Evolutionary conservation across 2,329 filamentous ascomycete genomes (phyloP).

Genomic region (Exserohilum rostratum): DNA sequence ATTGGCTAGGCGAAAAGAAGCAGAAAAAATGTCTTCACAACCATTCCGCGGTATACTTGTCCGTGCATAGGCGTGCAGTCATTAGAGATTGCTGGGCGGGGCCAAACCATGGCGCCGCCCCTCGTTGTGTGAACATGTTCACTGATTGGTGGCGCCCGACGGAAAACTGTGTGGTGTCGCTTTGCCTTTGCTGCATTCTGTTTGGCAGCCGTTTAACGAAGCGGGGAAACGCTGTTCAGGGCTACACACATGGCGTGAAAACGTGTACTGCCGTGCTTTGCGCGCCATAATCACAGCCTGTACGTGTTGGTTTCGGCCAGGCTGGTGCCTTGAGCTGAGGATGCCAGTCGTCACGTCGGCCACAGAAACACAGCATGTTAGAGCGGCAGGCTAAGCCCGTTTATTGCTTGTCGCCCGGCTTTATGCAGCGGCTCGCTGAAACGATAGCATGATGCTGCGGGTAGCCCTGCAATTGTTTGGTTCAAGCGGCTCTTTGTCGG

Average conservation of each 20-base stretch:
- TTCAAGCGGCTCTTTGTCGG: neutral
- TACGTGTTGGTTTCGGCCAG: neutral
- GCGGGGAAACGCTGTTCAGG: neutral
- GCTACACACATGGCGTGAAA: neutral
- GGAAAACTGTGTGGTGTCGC: neutral
- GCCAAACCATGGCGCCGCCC: neutral
- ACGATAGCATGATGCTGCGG: neutral
- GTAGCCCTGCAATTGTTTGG: neutral
- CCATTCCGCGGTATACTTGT: neutral
- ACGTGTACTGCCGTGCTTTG: neutral
- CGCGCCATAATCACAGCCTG: neutral
- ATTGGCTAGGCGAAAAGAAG: neutral
- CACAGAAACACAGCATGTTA: neutral
- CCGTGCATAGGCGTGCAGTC: neutral
- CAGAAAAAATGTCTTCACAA: slow-evolving; percentile 1
- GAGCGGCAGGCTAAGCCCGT: neutral
- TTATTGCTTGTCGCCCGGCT: neutral
- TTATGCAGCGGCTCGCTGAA: slow-evolving; percentile 4
- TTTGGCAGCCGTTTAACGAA: neutral
- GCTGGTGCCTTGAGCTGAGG: neutral
- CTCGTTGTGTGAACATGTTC: neutral
- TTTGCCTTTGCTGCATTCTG: neutral
- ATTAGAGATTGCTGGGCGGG: neutral
- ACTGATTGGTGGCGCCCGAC: neutral
- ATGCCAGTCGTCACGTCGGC: neutral